Conservation (phyloP, 148 eudicot species). For the Rhododendron ferrugineum region DNA sequence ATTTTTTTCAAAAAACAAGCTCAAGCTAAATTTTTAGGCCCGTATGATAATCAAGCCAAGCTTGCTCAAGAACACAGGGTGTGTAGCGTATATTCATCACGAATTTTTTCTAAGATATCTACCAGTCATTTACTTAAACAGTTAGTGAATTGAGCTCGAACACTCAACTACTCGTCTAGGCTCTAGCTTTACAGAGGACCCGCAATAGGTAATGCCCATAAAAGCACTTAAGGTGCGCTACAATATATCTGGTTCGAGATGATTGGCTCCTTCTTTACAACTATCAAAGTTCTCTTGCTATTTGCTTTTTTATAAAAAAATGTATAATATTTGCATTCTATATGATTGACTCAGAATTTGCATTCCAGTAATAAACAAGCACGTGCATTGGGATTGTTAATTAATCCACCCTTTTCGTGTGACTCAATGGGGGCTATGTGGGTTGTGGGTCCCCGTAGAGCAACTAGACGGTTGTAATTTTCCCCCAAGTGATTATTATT, state of each 20-base stretch:
- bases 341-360: background rate
- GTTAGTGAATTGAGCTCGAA: background rate
- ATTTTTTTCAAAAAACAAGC: background rate
- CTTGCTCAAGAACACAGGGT: background rate
- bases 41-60: background rate
- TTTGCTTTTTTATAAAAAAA: background rate
- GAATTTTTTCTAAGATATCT: background rate
- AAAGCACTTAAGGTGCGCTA: background rate
- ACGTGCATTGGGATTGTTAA: background rate
- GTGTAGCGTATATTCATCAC: background rate
- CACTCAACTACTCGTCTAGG: background rate
- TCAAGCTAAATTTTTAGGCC: background rate
- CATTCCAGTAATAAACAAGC: background rate
- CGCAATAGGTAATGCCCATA: background rate
- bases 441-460: background rate
- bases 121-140: background rate
- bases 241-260: background rate
- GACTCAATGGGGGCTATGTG: background rate
- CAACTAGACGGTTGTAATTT: background rate
- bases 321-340: background rate
- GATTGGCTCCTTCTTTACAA: background rate
- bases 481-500: background rate
- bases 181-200: background rate
- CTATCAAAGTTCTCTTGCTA: background rate
- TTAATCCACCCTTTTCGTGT: background rate